A percentile compares a stretch with the other conserved stretches of the same genome.
Evolutionary conservation across 2,329 filamentous ascomycete species (phyloP).

Genomic region (Colletotrichum lindemuthianum): DNA sequence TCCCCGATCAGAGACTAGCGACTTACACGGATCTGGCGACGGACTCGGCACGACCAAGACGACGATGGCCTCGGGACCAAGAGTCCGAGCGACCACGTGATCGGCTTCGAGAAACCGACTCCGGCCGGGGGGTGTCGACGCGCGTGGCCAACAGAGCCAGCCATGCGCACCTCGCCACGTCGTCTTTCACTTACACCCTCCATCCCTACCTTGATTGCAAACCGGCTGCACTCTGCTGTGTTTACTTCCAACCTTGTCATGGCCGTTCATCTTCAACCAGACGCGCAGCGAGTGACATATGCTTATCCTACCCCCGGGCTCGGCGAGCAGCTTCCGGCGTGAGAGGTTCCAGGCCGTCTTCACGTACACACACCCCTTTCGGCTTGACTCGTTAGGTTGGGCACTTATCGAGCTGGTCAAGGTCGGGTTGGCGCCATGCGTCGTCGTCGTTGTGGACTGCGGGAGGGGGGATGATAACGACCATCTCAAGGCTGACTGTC

Average conservation of each 20-base stretch:
- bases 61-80: conserved; percentile 4
- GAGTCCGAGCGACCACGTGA: conserved; percentile 38
- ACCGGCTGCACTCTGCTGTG: background rate
- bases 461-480: background rate
- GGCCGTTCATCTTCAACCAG: background rate
- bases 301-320: conserved; percentile 11
- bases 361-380: background rate
- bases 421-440: background rate
- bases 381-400: conserved; percentile 1
- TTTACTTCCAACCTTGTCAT: background rate
- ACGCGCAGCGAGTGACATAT: conserved; percentile 2
- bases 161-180: conserved; percentile 19
- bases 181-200: conserved; percentile 3
- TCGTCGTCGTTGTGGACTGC: background rate
- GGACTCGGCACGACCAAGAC: conserved; percentile 5
- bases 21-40: conserved; percentile 9
- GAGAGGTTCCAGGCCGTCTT: background rate
- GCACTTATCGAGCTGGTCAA: conserved; percentile 12
- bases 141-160: conserved; percentile 23
- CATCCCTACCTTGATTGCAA: conserved; percentile 22
- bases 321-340: background rate
- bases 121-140: conserved; percentile 21
- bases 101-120: conserved; percentile 36
- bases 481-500: too few relatives aligned
- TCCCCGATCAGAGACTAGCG: conserved; percentile 11